Conservation (phyloP, 2,329 filamentous ascomycete genomes). For the Bipolaris sorokiniana region DNA sequence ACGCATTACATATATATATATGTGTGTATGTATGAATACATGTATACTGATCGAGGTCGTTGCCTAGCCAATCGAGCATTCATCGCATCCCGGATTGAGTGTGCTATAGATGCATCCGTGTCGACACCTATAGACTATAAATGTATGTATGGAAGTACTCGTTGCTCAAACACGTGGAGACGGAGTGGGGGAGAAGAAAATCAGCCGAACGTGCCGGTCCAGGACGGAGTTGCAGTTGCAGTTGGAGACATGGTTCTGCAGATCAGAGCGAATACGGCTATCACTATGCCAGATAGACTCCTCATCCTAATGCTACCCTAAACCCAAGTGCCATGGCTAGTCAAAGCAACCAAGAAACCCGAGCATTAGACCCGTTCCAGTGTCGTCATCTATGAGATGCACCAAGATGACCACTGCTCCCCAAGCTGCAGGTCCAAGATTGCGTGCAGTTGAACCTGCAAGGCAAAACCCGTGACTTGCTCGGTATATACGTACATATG, state of each 20-base stretch:
- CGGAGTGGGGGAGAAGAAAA: slow-evolving; percentile 24
- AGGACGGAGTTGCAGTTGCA: slow-evolving; percentile 9
- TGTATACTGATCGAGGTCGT: background rate
- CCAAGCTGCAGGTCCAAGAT: background rate
- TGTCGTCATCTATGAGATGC: background rate
- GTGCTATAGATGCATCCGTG: too few relatives aligned
- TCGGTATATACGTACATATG: background rate
- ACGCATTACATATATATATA: too few relatives aligned
- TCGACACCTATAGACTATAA: background rate
- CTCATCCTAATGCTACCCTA: background rate
- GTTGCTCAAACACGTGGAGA: slow-evolving; percentile 28
- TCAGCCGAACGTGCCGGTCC: slow-evolving; percentile 28
- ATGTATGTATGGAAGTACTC: background rate
- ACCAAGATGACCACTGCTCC: background rate
- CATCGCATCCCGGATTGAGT: background rate
- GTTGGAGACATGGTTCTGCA: slow-evolving; percentile 13
- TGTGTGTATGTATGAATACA: too few relatives aligned
- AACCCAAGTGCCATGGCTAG: slow-evolving; percentile 3
- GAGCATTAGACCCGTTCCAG: background rate
- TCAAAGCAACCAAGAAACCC: background rate
- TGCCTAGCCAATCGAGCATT: background rate
- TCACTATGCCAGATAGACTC: too few relatives aligned
- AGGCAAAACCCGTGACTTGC: background rate
- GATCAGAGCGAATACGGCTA: slow-evolving; percentile 13
- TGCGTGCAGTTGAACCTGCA: background rate